These are phyloP conservation scores for Leccinum boreale DNA, from an alignment of 768 basidiomycete genomes.

Conservation along the genomic window DNA sequence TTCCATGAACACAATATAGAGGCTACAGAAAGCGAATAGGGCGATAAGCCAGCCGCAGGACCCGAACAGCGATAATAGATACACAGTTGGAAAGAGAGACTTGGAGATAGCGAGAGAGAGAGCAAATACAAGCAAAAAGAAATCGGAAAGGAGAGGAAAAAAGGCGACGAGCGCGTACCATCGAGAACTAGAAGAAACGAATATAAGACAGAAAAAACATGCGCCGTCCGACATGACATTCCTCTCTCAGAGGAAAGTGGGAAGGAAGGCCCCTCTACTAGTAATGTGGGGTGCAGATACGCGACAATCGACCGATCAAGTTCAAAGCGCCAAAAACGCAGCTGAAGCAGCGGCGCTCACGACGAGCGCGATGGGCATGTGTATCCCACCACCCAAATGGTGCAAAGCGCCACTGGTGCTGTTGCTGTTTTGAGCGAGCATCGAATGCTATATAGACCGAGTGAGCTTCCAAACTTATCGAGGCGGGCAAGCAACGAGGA, in stretches of 20 bases:
- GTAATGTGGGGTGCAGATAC: neutral
- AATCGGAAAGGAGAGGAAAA: neutral
- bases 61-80: too few relatives aligned
- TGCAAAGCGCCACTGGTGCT: conserved; percentile 13
- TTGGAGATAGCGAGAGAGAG: neutral
- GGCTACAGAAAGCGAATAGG: too few relatives aligned
- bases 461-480: neutral
- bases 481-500: too few relatives aligned
- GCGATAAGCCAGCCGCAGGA: too few relatives aligned
- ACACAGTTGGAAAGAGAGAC: too few relatives aligned
- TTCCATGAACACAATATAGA: too few relatives aligned
- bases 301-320: neutral
- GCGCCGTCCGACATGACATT: neutral
- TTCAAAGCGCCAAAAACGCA: neutral
- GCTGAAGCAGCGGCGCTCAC: conserved; percentile 2
- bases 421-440: neutral
- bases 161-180: neutral
- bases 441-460: neutral
- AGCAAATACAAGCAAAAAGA: neutral
- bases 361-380: conserved; percentile 3
- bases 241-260: too few relatives aligned
- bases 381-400: conserved; percentile 1
- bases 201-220: neutral
- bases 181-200: neutral
- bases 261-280: neutral